Evolutionary conservation across 2,329 filamentous ascomycete species (phyloP), one percentile per base, ranked within the genome.

Genomic region (Fusarium clavum): DNA sequence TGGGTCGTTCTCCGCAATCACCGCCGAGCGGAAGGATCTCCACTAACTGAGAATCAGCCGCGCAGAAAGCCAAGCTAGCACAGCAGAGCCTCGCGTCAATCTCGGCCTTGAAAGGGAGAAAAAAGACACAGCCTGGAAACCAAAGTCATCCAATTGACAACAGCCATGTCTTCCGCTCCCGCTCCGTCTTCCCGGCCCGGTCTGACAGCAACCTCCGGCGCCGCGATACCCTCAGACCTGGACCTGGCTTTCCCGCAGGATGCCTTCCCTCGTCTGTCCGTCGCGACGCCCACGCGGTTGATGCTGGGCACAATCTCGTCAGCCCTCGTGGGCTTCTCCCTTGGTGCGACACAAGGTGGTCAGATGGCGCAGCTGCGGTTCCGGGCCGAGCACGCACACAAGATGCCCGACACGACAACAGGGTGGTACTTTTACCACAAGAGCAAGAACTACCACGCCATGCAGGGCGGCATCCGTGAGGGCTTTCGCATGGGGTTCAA

Each of bases 341-440:
- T 97, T 14, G 94, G 94, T 27, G 83, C 90, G 20, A 85, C 89
- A 9, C 89, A 94, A 59, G 94, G 93, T 25, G 90, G 90, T 62
- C 90, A 90, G 76, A 90, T 87, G 77, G 88, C 93, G 1, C 91
- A 92, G 54, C 85, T 97, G 61, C 91, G 92, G 41, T 99, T 98
- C 83, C 91, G 95, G 58, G 96, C 96, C 64, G 96, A 99, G 81
- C 97, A 99, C 78, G 94, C 96, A 2, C 96, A 99, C 84, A 92
- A 95, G 71, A 89, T 98, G 67, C 96, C 96, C 22, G 90, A 88
- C 6, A 91, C 91, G 2, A 90, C 93, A 27, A 89, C 90, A 4
- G 95, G 94, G 20, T 99, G 96, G 96, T 99, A 95, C 78, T 88
- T 98, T n/a, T 99, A 99, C 81, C 95, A 98, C 84, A 98, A 98